Evolutionary conservation across 2,329 filamentous ascomycete genomes (phyloP), one percentile per base, ranked within the genome.

Genomic region (Stachybotrys chlorohalonatus): DNA sequence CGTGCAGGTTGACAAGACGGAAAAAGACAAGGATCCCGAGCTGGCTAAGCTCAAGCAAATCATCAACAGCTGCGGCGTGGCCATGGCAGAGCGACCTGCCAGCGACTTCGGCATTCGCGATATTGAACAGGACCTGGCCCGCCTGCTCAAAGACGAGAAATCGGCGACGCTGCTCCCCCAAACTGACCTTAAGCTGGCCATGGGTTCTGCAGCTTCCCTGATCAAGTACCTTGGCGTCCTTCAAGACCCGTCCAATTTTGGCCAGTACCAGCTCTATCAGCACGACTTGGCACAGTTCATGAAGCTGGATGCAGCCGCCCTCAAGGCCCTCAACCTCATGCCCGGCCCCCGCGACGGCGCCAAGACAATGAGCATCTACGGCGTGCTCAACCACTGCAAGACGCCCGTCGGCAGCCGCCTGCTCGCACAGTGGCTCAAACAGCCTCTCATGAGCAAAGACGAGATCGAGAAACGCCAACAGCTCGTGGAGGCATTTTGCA

Each of bases 331-430:
- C 53, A 99, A 99, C 64, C 80, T 99, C 45, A 97, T 99, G 92
- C 95, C 94, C 6, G 93, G 94, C 6, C 90, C 90, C 0, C 85
- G 91, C 60, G 94, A 99, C 66, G 94, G 94, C 2, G 83, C 90
- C n/a, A 97, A 96, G 75, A 95, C 84, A 1, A 99, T 99, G 94
- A 97, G 92, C 66, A 70, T 99, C 53, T 99, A 89, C 63, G 94
- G 94, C 0, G 75, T 99, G 16, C 77, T 99, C 47, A 97, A 99
- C 64, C 92, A 97, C 70, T 99, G 94, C 84, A 97, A 96, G 70
- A 99, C 94, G 1, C 90, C 94, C 0, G 85, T 95, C 1, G 94
- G 94, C 13, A 95, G 92, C 64, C 82, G 95, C 51, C 71, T 99
- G 55, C 76, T 99, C 32, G 87, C 93, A 1, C 95, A 99, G 67